These are phyloP conservation scores for Microthyrium microscopicum DNA, from an alignment of 2,329 filamentous ascomycete genomes.

Conservation along the genomic window DNA sequence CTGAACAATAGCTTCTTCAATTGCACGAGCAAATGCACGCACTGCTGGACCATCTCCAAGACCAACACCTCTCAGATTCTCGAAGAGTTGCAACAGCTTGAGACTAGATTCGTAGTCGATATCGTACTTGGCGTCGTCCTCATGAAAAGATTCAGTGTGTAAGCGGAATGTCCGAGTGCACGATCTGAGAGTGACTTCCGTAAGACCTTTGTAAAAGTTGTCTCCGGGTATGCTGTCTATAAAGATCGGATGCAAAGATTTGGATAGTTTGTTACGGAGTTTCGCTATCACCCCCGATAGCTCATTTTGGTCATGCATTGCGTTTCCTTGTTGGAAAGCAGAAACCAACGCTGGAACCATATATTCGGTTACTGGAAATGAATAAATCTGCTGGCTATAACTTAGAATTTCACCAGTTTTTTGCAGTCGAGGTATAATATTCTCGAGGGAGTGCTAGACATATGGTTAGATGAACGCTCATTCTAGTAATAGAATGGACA, in stretches of 20 bases:
- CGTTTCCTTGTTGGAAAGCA: too few relatives aligned
- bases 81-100: slow-evolving; percentile 36
- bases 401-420: slow-evolving; percentile 7
- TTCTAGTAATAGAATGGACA: too few relatives aligned
- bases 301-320: too few relatives aligned
- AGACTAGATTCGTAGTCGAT: not conserved
- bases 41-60: slow-evolving; percentile 54
- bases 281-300: too few relatives aligned
- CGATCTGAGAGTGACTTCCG: too few relatives aligned
- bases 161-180: too few relatives aligned
- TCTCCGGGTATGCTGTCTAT: not conserved
- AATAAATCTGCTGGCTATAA: slow-evolving; percentile 19
- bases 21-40: slow-evolving; percentile 53
- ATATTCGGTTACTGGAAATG: not conserved
- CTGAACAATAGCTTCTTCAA: slow-evolving; percentile 47
- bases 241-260: too few relatives aligned
- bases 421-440: not conserved
- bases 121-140: too few relatives aligned
- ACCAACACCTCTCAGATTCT: slow-evolving; percentile 46
- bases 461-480: too few relatives aligned
- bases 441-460: too few relatives aligned
- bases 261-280: too few relatives aligned
- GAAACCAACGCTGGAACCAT: slow-evolving; percentile 13
- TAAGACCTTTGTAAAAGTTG: not conserved
- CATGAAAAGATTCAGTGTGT: too few relatives aligned